Conservation (phyloP, 1,284 basidiomycete genomes). For the Pholiota adiposa region DNA sequence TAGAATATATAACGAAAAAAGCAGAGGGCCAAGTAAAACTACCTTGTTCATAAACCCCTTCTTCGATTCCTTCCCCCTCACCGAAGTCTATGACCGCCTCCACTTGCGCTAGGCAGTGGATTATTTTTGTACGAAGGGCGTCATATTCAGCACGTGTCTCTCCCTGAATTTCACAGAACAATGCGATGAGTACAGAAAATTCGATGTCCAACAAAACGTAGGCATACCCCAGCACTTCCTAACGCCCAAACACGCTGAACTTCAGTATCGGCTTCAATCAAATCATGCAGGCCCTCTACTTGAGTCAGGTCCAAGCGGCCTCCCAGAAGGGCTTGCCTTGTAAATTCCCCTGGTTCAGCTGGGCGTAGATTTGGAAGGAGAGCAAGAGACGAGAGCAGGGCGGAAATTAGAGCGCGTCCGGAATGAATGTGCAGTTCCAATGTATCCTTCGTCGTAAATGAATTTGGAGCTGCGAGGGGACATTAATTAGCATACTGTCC, state of each 20-base stretch:
- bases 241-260: conserved; percentile 77
- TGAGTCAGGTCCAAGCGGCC: conserved; percentile 84
- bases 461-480: conserved; percentile 57
- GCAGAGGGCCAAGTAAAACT: background rate
- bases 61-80: conserved; percentile 87
- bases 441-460: conserved; percentile 84
- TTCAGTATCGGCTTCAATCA: conserved; percentile 87
- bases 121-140: conserved; percentile 62
- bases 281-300: conserved; percentile 83
- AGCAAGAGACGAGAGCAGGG: conserved; percentile 68
- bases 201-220: background rate
- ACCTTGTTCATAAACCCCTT: conserved; percentile 73
- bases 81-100: conserved; percentile 93
- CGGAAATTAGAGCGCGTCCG: conserved; percentile 77
- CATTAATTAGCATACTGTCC: background rate
- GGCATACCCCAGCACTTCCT: conserved; percentile 61
- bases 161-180: conserved; percentile 71
- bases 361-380: conserved; percentile 65
- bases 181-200: conserved; percentile 33
- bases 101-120: conserved; percentile 74
- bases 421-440: conserved; percentile 89
- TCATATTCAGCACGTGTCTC: conserved; percentile 75
- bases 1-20: background rate
- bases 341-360: conserved; percentile 88
- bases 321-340: conserved; percentile 77